A percentile compares a stretch with the other conserved stretches of the same genome.
Conservation (phyloP, 2,329 filamentous ascomycete species). For the Acrocalymma vagum region DNA sequence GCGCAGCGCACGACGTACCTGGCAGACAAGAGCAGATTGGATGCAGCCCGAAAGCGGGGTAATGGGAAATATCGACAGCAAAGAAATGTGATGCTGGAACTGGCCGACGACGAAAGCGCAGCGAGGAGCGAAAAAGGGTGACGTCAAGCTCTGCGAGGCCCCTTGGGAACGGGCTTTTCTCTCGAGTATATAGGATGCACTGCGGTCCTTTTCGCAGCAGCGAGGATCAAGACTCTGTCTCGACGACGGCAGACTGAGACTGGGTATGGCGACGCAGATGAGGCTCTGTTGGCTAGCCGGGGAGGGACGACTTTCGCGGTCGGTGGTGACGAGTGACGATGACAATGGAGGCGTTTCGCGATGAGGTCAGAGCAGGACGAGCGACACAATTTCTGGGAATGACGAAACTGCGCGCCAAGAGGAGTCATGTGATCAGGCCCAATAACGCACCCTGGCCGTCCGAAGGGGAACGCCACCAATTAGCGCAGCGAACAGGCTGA, state of each 20-base stretch:
- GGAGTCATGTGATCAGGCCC: conserved; percentile 40
- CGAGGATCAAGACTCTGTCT: neutral
- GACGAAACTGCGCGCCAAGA: conserved; percentile 38
- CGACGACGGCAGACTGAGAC: too few species aligned
- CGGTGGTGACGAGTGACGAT: conserved; percentile 39
- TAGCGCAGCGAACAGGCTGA: too few species aligned
- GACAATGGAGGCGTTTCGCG: conserved; percentile 44
- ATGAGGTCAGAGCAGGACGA: conserved; percentile 46
- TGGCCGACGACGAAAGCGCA: conserved; percentile 27
- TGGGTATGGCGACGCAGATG: too few species aligned
- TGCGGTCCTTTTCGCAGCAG: too few species aligned
- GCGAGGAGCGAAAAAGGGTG: conserved; percentile 35
- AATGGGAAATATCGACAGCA: conserved; percentile 20
- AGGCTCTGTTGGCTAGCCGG: conserved; percentile 35
- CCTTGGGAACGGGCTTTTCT: conserved; percentile 28
- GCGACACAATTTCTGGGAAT: conserved; percentile 42
- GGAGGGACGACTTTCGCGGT: conserved; percentile 34
- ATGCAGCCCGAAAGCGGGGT: conserved; percentile 42
- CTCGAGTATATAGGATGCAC: conserved; percentile 13
- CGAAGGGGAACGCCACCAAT: too few species aligned
- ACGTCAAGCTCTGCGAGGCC: too few species aligned
- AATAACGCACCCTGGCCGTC: too few species aligned
- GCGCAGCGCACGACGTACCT: conserved; percentile 36
- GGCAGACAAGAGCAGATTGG: conserved; percentile 21
- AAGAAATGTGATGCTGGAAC: conserved; percentile 25